Conservation (phyloP, 73 alveolate species). For the Symbiodinium pilosum region DNA sequence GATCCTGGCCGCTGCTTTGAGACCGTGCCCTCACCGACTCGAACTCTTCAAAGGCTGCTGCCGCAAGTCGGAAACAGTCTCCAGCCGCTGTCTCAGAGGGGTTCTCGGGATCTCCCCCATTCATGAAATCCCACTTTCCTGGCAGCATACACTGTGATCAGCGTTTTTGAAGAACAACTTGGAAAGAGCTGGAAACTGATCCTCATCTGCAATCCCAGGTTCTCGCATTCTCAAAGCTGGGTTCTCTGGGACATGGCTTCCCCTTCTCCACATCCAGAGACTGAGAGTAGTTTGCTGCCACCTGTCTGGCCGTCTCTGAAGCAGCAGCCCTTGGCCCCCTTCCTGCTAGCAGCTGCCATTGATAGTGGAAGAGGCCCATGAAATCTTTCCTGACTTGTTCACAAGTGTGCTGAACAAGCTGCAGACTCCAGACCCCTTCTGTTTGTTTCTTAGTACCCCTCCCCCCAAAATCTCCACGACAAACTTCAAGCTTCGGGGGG, state of each 20-base stretch:
- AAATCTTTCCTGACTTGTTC: no score
- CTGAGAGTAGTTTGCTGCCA: slow-evolving; percentile 14
- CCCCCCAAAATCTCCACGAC: no score
- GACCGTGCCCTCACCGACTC: neutral
- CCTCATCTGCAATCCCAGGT: no score
- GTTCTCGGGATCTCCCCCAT: neutral
- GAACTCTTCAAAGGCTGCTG: slow-evolving; percentile 7
- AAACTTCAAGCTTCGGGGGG: no score
- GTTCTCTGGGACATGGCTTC: slow-evolving; percentile 5
- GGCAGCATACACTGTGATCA: no score
- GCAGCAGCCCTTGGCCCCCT: neutral
- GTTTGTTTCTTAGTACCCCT: no score
- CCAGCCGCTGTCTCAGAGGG: slow-evolving; percentile 44
- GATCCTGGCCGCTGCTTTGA: neutral
- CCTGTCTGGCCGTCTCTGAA: neutral
- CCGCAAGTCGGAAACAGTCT: slow-evolving; percentile 7
- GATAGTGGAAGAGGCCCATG: slow-evolving; percentile 27
- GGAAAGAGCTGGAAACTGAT: no score
- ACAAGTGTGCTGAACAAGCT: no score
- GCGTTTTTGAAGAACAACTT: no score
- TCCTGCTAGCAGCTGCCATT: slow-evolving; percentile 45
- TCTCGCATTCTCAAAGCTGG: no score
- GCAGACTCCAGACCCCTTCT: no score
- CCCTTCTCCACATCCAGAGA: slow-evolving; percentile 80
- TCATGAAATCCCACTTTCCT: slow-evolving; percentile 72